Evolutionary conservation across 1,139 yeast genomes (phyloP), one percentile per base, ranked within the genome.

Genomic region (Taiozyma onychis): DNA sequence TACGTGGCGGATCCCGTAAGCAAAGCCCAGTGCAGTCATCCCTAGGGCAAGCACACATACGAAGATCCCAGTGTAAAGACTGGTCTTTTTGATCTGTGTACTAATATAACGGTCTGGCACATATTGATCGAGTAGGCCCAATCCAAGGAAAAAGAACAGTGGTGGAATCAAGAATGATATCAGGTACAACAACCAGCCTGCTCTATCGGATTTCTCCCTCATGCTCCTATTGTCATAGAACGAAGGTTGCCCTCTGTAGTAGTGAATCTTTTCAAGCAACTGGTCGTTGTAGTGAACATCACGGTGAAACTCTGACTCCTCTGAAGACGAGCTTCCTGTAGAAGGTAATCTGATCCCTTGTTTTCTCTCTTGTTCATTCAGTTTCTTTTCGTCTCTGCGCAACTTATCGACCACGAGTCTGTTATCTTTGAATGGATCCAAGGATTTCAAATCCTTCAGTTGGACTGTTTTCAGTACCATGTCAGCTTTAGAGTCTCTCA

Each of bases 151-250:
- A 44, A 54, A 54, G 42, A 54, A 54, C 44, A 54, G 44, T 21
- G 57, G 57, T 37, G 57, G 57, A 9, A 54, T 43, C 5, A 54
- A 3, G 32, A 54, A 54, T 10, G 57, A 50, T n/a, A 51, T 35
- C n/a, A 48, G 30, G 42, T 48, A 53, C 4, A 53, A n/a, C 5
- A 46, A 2, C 56, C 56, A 54, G 11, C 42, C 48, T n/a, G 41
- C 16, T 6, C 21, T 26, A 41, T 43, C 41, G 37, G 37, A 16
- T 32, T 26, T 14, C 28, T 18, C 24, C 6, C 30, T 42, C 16
- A n/a, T 21, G 24, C 34, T 24, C 7, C 16, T 24, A 14, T 28
- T 44, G 30, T 11, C 16, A 34, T 35, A 18, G 28, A 41, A 11
- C 8, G 43, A 37, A 13, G 47, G 51, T 7, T 51, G 47, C 10